Evolutionary conservation across 768 basidiomycete genomes (phyloP), one percentile per base, ranked within the genome.

Genomic region (Bullera alba): DNA sequence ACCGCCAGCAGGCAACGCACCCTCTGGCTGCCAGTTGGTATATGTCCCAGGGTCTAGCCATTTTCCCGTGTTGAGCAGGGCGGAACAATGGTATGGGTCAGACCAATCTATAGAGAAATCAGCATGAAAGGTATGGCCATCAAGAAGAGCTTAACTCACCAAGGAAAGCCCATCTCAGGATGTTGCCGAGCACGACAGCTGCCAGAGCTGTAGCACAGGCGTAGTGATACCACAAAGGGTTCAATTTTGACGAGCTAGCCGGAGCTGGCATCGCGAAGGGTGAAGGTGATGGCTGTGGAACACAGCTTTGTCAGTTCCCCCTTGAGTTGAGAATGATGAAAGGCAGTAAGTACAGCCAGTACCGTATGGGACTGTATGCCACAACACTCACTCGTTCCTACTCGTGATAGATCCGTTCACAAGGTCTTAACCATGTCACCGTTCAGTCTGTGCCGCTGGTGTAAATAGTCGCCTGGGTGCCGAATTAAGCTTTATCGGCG

Each of bases 11-110:
- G 19, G 5, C 2, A 37, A 42, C 65, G 54, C 53, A 84, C 89
- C 87, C 53, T 87, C 80, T 2, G 90, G 90, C 67, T 95, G 90
- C 90, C 90, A 95, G 62, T 83, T 84, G 53, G 70, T 76, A 66
- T 79, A 77, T 34, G 67, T 72, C 22, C 73, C 68, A 67, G 69
- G 65, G 50, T 89, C 89, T 48, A 89, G 70, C 89, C 89, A 93
- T 59, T 78, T 79, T 25, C 90, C 90, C 34, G 76, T 76, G 42
- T 77, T 83, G 41, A 90, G 69, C 23, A 91, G 71, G 4, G 86
- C 78, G 51, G 79, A 75, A 66, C 90, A 92, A 63, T 81, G 84
- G 46, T 79, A 76, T 14, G 84, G 81, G 70, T 91, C 89, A 5
- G 77, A 72, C 69, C 77, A 79, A 70, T 87, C 90, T 90, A 46